These are phyloP conservation scores for Zarea fungicola DNA, from an alignment of 2,329 filamentous ascomycete species.

Conservation along the genomic window DNA sequence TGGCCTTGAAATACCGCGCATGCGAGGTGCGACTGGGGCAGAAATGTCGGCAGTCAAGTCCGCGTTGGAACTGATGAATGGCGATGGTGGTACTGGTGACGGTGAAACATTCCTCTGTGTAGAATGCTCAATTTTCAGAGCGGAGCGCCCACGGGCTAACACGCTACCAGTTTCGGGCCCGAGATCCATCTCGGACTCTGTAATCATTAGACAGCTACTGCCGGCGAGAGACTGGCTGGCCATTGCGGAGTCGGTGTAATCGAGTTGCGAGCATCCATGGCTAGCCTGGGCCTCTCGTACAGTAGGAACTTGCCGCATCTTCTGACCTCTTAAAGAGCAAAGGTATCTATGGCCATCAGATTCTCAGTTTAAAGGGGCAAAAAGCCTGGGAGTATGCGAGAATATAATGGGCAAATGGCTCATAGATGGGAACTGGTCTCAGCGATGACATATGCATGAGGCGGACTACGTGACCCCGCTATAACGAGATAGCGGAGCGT, in stretches of 20 bases:
- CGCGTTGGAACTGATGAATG: neutral
- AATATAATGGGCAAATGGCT: too few relatives aligned
- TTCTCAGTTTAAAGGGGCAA: too few relatives aligned
- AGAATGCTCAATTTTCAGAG: neutral
- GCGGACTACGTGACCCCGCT: constrained; percentile 8
- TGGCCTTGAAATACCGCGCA: constrained; percentile 22
- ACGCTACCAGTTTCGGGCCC: neutral
- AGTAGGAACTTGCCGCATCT: constrained; percentile 18
- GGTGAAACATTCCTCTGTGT: neutral
- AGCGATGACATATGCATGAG: neutral
- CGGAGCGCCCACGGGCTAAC: neutral
- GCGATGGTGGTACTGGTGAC: constrained; percentile 10
- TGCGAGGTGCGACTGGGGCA: constrained; percentile 23
- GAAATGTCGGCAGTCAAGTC: constrained; percentile 17
- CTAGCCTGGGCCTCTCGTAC: neutral
- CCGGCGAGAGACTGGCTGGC: constrained; percentile 14
- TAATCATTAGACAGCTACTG: constrained; percentile 32
- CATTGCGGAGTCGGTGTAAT: neutral
- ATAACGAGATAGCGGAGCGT: constrained; percentile 5
- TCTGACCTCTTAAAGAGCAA: too few relatives aligned
- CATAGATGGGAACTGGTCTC: neutral
- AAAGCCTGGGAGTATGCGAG: too few relatives aligned
- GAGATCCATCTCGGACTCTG: constrained; percentile 27
- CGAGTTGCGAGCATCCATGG: neutral
- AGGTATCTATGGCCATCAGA: too few relatives aligned